These are phyloP conservation scores for Leishmania guyanensis DNA, from an alignment of 208 protist genomes.

Conservation along the genomic window DNA sequence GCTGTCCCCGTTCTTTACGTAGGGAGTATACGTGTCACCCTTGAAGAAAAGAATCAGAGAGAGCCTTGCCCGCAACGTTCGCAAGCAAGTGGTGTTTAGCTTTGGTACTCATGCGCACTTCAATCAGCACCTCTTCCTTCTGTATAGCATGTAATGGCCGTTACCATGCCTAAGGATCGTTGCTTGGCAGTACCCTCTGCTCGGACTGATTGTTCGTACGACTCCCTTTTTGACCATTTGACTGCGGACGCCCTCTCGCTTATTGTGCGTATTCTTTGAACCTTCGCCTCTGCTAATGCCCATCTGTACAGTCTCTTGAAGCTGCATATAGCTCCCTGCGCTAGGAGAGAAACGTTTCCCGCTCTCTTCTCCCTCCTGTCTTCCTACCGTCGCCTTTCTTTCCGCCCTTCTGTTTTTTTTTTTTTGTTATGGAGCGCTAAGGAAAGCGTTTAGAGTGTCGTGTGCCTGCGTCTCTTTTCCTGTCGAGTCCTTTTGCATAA, in stretches of 20 bases:
- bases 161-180: neutral
- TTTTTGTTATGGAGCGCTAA: neutral
- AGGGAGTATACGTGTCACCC: neutral
- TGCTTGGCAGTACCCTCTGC: neutral
- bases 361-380: neutral
- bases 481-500: neutral
- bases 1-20: neutral
- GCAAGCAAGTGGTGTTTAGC: neutral
- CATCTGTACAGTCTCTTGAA: neutral
- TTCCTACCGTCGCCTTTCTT: neutral
- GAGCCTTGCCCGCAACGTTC: neutral
- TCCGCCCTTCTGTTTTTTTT: neutral
- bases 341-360: neutral
- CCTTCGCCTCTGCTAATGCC: neutral
- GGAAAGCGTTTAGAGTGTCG: conserved; percentile 1
- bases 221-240: neutral
- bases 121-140: neutral
- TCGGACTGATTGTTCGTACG: neutral
- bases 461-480: conserved; percentile 8
- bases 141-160: neutral
- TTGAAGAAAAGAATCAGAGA: neutral
- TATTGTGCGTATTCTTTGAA: neutral
- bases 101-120: neutral
- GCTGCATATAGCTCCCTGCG: neutral
- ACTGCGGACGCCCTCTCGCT: neutral